phyloP scores from a whole-genome alignment of 257 asterid genomes.

The Nicotiana attenuata region DNA sequence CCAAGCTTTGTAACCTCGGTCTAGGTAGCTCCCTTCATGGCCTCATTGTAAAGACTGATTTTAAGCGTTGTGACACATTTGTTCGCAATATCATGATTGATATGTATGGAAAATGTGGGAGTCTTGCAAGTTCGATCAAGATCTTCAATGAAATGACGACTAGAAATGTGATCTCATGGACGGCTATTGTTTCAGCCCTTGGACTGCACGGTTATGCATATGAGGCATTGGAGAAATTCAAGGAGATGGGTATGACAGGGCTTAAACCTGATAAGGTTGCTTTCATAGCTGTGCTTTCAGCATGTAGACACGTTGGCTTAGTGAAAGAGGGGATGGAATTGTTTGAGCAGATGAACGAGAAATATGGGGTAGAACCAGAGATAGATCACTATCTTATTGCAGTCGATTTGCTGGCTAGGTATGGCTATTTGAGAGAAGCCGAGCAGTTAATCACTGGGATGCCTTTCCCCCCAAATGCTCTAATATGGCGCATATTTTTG shows the following conservation, averaged over 20 bases:
- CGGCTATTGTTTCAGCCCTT: slow-evolving; percentile 55
- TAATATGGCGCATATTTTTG: slow-evolving; percentile 72
- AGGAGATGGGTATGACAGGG: slow-evolving; percentile 53
- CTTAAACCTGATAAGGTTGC: slow-evolving; percentile 62
- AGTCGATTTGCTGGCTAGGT: slow-evolving; percentile 69
- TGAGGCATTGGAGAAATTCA: slow-evolving; percentile 53
- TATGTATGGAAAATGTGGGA: slow-evolving; percentile 90
- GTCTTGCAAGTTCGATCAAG: slow-evolving; percentile 43
- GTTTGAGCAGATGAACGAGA: slow-evolving; percentile 47
- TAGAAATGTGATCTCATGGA: slow-evolving; percentile 67
- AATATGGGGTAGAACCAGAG: slow-evolving; percentile 61
- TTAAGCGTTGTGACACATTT: slow-evolving; percentile 47
- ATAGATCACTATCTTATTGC: slow-evolving; percentile 60
- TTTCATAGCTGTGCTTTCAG: slow-evolving; percentile 62
- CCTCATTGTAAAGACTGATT: slow-evolving; percentile 41
- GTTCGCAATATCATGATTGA: slow-evolving; percentile 61
- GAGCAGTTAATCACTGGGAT: slow-evolving; percentile 59
- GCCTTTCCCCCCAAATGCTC: slow-evolving; percentile 77
- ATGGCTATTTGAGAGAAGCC: slow-evolving; percentile 64
- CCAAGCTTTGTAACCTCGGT: slow-evolving; percentile 54
- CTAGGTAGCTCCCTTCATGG: slow-evolving; percentile 81
- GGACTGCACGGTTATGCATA: slow-evolving; percentile 63
- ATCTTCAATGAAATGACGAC: slow-evolving; percentile 43
- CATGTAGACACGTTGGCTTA: slow-evolving; percentile 76
- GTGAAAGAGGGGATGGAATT: slow-evolving; percentile 63